phyloP scores from a whole-genome alignment of 768 basidiomycete genomes.

The Antrodiella citrinella region DNA sequence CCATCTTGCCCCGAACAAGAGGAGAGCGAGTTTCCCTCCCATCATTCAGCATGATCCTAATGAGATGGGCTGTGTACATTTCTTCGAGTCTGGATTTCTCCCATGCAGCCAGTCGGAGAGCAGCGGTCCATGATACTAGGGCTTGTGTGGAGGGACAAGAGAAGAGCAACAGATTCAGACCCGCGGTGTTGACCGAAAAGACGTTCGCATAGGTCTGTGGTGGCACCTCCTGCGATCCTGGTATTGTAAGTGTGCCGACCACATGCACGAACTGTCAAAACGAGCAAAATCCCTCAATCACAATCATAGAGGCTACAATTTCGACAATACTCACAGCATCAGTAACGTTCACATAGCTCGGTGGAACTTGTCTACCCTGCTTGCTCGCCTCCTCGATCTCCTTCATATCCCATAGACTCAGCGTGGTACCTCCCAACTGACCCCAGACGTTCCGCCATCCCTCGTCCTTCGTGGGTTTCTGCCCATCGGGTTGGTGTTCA shows the following conservation, averaged over 20 bases:
- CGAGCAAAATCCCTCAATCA: neutral
- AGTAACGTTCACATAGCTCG: slow-evolving; percentile 79
- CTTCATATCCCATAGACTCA: slow-evolving; percentile 90
- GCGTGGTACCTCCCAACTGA: slow-evolving; percentile 80
- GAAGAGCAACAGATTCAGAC: slow-evolving; percentile 83
- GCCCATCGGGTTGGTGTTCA: slow-evolving; percentile 73
- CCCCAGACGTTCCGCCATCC: slow-evolving; percentile 86
- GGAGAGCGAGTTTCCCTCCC: slow-evolving; percentile 52
- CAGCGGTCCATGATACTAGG: slow-evolving; percentile 85
- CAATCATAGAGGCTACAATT: neutral
- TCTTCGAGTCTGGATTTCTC: slow-evolving; percentile 94
- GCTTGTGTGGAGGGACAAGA: slow-evolving; percentile 68
- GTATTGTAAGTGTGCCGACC: slow-evolving; percentile 63
- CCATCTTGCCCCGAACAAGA: slow-evolving; percentile 65
- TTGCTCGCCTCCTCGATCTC: slow-evolving; percentile 79
- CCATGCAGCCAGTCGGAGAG: slow-evolving; percentile 85
- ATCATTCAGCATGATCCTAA: slow-evolving; percentile 64
- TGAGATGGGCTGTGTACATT: slow-evolving; percentile 92
- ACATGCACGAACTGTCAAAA: slow-evolving; percentile 63
- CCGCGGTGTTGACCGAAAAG: slow-evolving; percentile 89
- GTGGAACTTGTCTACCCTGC: slow-evolving; percentile 76
- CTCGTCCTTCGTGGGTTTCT: slow-evolving; percentile 61
- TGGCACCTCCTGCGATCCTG: slow-evolving; percentile 41
- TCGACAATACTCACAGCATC: slow-evolving; percentile 63
- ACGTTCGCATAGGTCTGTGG: slow-evolving; percentile 64